A percentile compares a stretch with the other conserved stretches of the same genome.
Evolutionary conservation across 2,329 filamentous ascomycete genomes (phyloP).

Genomic region (Apiospora koreana): DNA sequence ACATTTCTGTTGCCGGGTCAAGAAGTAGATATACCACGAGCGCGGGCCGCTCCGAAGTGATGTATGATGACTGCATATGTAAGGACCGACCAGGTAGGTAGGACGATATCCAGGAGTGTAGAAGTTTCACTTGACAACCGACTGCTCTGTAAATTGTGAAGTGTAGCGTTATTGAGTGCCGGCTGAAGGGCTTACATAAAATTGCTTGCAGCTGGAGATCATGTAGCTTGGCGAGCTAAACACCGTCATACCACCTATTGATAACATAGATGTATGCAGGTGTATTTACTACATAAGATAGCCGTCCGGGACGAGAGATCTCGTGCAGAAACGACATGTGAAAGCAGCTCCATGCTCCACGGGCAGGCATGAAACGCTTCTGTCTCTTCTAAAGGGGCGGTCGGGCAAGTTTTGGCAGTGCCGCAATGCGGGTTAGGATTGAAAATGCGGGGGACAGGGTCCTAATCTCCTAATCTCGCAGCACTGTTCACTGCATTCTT

Average conservation of each 20-base stretch:
- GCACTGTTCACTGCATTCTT: not conserved
- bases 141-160: not conserved
- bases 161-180: too few species aligned
- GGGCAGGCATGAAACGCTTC: not conserved
- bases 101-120: not conserved
- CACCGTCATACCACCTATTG: not conserved
- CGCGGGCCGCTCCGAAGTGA: not conserved
- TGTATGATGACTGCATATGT: conserved; percentile 2
- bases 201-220: not conserved
- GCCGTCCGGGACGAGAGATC: not conserved
- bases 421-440: not conserved
- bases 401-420: not conserved
- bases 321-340: not conserved
- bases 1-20: not conserved
- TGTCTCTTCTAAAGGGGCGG: not conserved
- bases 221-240: not conserved
- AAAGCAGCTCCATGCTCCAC: not conserved
- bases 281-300: not conserved
- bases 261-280: too few species aligned
- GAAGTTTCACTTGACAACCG: not conserved
- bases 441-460: conserved; percentile 4
- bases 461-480: not conserved
- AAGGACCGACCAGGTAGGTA: not conserved
- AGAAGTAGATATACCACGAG: not conserved
- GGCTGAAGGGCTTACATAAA: not conserved